Base-by-base conservation (phyloP, 495 filamentous ascomycete species). In the Xylaria scruposa region DNA sequence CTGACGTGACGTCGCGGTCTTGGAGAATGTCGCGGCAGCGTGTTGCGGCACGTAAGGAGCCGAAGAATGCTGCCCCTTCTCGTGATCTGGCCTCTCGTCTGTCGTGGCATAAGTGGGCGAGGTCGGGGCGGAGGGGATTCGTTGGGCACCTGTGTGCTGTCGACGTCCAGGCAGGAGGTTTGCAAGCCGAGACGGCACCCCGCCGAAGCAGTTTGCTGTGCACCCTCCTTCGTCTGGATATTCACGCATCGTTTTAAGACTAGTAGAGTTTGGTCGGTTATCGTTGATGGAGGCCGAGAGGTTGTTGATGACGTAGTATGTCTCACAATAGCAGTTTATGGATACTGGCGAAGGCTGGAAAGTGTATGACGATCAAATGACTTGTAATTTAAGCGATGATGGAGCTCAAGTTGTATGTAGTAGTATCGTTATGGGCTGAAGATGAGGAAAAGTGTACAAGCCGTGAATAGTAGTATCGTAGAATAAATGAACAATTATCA, bases 1-100 rank as follows among this genome's bases (percentile, higher is more conserved):
- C 15, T 63, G 54, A 9, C 70, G 70, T 9, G 82, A 72, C 8
- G 83, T 82, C 19, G 83, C 78, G 0, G 84, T 85, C 70, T 73
- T 79, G 21, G 84, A 71, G 73, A 81, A 82, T n/a, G 84, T 80
- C 8, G 75, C 66, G 8, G 74, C 80, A 4, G 85, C 82, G 59
- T 87, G 82, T 1, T 78, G 80, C 29, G 84, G 85, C 5, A 70
- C 72, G 67, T 84, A 76, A 15, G 75, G 64, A 1, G 47, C 1
- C 24, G 33, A 63, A 8, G 44, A 6, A 3, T 8, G 59, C 3
- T 54, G 31, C 4, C 51, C 51, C 68, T 70, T 36, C 21, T 33
- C 36, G n/a, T 54, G 6, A 44, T 19, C 15, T 21, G 40, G 24
- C 21, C 38, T 33, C 6, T 38, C 6, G 15, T 31, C 24, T 4